Evolutionary conservation across 352 stramenopile species (phyloP), one percentile per base, ranked within the genome.

Genomic region (Phytophthora rubi): DNA sequence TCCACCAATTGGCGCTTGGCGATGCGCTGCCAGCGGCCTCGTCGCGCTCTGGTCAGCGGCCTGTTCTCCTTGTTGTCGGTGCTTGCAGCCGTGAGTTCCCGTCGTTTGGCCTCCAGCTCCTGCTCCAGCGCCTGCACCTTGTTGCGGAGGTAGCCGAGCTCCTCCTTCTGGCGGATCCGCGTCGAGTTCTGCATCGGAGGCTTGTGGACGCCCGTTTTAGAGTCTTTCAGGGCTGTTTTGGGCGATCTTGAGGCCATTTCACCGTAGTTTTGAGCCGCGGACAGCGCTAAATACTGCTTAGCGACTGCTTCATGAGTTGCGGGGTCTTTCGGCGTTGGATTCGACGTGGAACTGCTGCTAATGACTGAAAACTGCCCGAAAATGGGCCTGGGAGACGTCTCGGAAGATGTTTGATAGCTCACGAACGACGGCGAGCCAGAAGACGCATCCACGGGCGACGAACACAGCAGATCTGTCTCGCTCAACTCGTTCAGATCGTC

Each of bases 151-250:
- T 87, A 89, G 33, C 57, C 65, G 13, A 91, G 60, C 68, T 91
- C 83, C 52, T 85, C 67, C 56, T 89, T 85, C 64, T 85, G 81
- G 26, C 79, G 72, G 67, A 73, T 76, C 23, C 81, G 76, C 13
- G 80, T 87, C 33, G 79, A 82, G 68, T 87, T 90, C 56, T 83
- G 71, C 73, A 82, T 78, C 5, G 77, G 77, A 42, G 65, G 70
- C 2, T 51, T 59, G 9, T 56, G 28, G 10, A 37, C 35, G 42
- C n/a, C 42, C 33, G 33, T 30, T 30, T 30, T 13, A 13, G 42
- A 6, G 42, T n/a, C 21, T 52, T 51, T 23, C 12, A 5, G 6
- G 3, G 23, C 12, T 6, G 26, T 23, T 52, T 56, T 15, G 18
- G 44, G 35, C 51, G 42, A 32, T 48, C 10, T 12, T 9, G 52